Base-by-base conservation (phyloP, 1,284 basidiomycete genomes). In the Acaromyces ingoldii region DNA sequence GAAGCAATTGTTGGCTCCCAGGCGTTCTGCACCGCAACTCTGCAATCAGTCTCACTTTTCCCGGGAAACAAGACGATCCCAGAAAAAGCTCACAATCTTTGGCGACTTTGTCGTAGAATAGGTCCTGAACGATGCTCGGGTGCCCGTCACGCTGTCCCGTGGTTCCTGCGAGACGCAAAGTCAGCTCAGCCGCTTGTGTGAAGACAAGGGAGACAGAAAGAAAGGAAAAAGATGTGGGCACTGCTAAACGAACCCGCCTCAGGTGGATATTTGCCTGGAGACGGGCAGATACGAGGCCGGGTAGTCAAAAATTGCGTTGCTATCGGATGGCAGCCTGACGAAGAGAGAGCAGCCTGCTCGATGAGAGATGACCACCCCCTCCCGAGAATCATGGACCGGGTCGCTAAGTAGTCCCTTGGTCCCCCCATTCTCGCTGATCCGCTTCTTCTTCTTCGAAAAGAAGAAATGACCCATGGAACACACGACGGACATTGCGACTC, bases 1-100 rank as follows among this genome's bases (percentile, higher is more conserved):
- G 60, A 39, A 13, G 70, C 70, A 36, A 72, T 55, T 55, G 63
- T 71, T 30, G 70, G 70, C 46, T 67, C 64, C 70, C 70, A 72
- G 37, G 64, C 49, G 38, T 55, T 57, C 68, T 70, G 55, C 11
- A 19, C 37, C 10, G n/a, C n/a, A n/a, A n/a, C n/a, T n/a, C n/a
- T n/a, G n/a, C n/a, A n/a, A n/a, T n/a, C n/a, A n/a, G n/a, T n/a
- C n/a, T n/a, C n/a, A n/a, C n/a, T n/a, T n/a, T n/a, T n/a, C n/a
- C n/a, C n/a, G n/a, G n/a, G n/a, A n/a, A n/a, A n/a, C n/a, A n/a
- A n/a, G n/a, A n/a, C n/a, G n/a, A n/a, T n/a, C n/a, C n/a, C n/a
- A 17, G 30, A 41, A 15, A 3, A 21, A 37, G 40, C 33, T 45
- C 39, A 44, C 22, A 24, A 42, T 37, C 22, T 44, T 37, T 25